Evolutionary conservation across 2,329 filamentous ascomycete species (phyloP).

Genomic region (Aureobasidium sp.): DNA sequence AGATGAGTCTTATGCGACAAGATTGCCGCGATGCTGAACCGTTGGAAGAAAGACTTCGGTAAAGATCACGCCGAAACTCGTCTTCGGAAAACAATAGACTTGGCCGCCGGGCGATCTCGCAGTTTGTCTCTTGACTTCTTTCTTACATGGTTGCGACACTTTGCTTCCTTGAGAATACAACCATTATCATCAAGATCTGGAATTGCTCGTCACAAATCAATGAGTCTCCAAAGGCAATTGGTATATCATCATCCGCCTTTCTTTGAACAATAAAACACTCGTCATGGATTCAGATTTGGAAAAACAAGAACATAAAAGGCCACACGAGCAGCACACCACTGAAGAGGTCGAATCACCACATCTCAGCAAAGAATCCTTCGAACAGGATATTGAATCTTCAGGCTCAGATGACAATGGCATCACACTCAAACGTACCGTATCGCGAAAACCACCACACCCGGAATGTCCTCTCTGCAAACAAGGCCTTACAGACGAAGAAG

Average conservation of each 20-base stretch:
- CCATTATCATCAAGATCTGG: background rate
- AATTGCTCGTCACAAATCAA: background rate
- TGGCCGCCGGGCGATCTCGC: background rate
- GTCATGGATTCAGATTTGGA: background rate
- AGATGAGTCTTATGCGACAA: background rate
- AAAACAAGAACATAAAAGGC: background rate
- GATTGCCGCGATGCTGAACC: no score
- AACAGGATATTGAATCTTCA: background rate
- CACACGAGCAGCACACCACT: background rate
- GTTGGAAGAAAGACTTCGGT: background rate
- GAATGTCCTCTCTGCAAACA: slow-evolving; percentile 2
- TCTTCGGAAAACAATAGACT: background rate
- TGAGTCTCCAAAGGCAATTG: background rate
- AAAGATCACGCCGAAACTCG: background rate
- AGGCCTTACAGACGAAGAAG: slow-evolving; percentile 9
- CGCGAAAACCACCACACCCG: slow-evolving; percentile 7
- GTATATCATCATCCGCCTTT: background rate
- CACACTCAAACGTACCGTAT: background rate
- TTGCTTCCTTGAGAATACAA: background rate
- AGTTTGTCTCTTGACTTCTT: background rate
- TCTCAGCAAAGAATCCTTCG: background rate
- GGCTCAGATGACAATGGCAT: background rate
- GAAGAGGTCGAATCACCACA: background rate
- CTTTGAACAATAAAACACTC: background rate
- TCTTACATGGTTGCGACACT: background rate